A percentile compares a stretch with the other conserved stretches of the same genome.
These are phyloP conservation scores for Mycena rebaudengoi DNA, from an alignment of 768 basidiomycete genomes.

Conservation along the genomic window DNA sequence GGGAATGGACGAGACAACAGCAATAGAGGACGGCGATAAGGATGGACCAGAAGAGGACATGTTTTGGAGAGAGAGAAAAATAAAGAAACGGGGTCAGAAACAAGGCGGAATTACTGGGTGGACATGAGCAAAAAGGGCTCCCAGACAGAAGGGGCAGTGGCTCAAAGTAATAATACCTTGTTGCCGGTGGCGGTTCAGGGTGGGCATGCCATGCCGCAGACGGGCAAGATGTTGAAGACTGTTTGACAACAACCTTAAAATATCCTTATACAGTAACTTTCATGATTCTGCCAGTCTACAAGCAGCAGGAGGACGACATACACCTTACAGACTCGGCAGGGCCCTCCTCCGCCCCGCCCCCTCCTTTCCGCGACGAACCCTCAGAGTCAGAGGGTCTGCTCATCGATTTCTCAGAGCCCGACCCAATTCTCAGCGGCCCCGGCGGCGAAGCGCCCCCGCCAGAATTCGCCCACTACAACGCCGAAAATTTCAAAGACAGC, in stretches of 20 bases:
- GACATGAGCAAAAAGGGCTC: conserved; percentile 19
- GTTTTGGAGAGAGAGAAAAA: background rate
- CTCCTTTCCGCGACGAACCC: conserved; percentile 17
- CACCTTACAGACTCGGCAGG: background rate
- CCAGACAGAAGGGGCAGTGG: background rate
- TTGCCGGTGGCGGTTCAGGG: background rate
- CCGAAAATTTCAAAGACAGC: conserved; percentile 61
- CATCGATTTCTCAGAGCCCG: conserved; percentile 25
- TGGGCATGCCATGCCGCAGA: conserved; percentile 13
- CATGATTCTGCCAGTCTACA: conserved; percentile 10
- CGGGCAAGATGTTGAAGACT: background rate
- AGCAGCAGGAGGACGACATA: background rate
- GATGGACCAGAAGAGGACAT: background rate
- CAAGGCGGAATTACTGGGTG: conserved; percentile 7
- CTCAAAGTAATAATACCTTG: background rate
- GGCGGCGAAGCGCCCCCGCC: conserved; percentile 63
- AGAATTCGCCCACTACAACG: conserved; percentile 67
- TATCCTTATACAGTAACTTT: no score
- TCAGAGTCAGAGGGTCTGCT: conserved; percentile 8
- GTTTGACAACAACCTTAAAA: no score
- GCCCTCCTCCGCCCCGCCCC: conserved; percentile 5
- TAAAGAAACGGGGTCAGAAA: no score
- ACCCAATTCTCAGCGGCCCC: no score
- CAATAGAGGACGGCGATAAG: background rate
- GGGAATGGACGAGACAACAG: background rate